Evolutionary conservation across 2,329 filamentous ascomycete species (phyloP).

Genomic region (Immersiporthe knoxdaviesiana): DNA sequence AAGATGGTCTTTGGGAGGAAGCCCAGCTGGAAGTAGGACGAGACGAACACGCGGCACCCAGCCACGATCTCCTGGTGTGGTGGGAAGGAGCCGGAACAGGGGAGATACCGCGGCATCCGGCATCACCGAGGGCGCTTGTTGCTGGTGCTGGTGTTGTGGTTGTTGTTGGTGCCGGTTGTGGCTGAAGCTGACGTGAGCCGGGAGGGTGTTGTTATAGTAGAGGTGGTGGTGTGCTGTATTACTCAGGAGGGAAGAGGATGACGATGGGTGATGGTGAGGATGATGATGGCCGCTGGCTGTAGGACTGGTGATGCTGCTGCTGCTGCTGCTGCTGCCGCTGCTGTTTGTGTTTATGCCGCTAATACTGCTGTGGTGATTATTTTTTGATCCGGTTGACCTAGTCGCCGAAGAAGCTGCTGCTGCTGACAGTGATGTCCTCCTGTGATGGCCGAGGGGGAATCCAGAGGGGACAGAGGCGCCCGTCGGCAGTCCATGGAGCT

Average conservation of each 20-base stretch:
- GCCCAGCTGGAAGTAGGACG: conserved; percentile 39
- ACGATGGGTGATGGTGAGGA: not conserved
- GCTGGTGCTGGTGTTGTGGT: conserved; percentile 12
- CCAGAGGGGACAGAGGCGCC: conserved; percentile 22
- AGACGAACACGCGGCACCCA: conserved; percentile 36
- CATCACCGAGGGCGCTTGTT: conserved; percentile 4
- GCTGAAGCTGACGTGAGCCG: conserved; percentile 12
- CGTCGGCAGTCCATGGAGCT: conserved; percentile 21
- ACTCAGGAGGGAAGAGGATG: conserved; percentile 9
- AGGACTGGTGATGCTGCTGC: not conserved
- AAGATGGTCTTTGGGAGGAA: conserved; percentile 41
- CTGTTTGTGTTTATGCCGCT: not conserved
- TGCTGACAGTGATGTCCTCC: not conserved
- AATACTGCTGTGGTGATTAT: not conserved
- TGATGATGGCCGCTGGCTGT: not conserved
- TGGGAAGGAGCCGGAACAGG: conserved; percentile 16
- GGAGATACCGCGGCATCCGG: conserved; percentile 5
- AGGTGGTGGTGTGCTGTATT: conserved; percentile 13
- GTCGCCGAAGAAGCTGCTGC: conserved; percentile 1
- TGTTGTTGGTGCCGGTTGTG: conserved; percentile 15
- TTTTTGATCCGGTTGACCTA: not conserved
- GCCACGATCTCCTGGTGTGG: conserved; percentile 37
- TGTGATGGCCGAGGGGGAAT: conserved; percentile 17
- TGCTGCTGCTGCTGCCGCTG: not conserved
- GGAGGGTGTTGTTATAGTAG: conserved; percentile 1